phyloP scores from a whole-genome alignment of 768 basidiomycete genomes.

The Chlorophyllum brunneum region DNA sequence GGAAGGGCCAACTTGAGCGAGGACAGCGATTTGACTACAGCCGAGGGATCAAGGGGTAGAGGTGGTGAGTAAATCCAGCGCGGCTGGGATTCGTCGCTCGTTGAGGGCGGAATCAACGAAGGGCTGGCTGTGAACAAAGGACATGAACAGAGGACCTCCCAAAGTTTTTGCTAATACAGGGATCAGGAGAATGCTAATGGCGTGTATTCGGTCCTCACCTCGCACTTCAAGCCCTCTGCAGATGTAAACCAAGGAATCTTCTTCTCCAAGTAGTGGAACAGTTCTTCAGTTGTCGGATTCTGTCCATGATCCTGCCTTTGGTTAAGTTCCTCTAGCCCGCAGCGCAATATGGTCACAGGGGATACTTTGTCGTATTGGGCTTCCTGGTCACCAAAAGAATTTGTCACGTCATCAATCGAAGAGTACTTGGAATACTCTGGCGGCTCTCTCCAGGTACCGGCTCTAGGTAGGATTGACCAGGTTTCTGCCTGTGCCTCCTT shows the following conservation, averaged over 20 bases:
- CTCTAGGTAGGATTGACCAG: constrained; percentile 54
- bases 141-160: constrained; percentile 54
- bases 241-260: constrained; percentile 56
- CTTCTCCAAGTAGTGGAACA: constrained; percentile 55
- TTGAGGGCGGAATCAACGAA: constrained; percentile 16
- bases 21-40: constrained; percentile 33
- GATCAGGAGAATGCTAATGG: not conserved
- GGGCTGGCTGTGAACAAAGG: constrained; percentile 45
- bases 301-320: constrained; percentile 30
- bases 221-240: constrained; percentile 46
- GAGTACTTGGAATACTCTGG: constrained; percentile 38
- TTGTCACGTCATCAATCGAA: constrained; percentile 40
- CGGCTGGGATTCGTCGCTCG: constrained; percentile 17
- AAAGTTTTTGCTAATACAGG: constrained; percentile 42
- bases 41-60: constrained; percentile 29
- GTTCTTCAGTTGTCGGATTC: constrained; percentile 50
- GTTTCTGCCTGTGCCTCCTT: constrained; percentile 53
- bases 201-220: constrained; percentile 38
- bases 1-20: constrained; percentile 35
- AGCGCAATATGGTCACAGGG: constrained; percentile 56
- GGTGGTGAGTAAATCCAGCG: constrained; percentile 40
- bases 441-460: constrained; percentile 47
- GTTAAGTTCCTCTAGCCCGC: constrained; percentile 49
- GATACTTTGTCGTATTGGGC: constrained; percentile 34
- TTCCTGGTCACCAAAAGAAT: constrained; percentile 24